Evolutionary conservation across 805 yeast genomes (phyloP), one percentile per base, ranked within the genome.

Genomic region (Sporopachydermia quercuum): DNA sequence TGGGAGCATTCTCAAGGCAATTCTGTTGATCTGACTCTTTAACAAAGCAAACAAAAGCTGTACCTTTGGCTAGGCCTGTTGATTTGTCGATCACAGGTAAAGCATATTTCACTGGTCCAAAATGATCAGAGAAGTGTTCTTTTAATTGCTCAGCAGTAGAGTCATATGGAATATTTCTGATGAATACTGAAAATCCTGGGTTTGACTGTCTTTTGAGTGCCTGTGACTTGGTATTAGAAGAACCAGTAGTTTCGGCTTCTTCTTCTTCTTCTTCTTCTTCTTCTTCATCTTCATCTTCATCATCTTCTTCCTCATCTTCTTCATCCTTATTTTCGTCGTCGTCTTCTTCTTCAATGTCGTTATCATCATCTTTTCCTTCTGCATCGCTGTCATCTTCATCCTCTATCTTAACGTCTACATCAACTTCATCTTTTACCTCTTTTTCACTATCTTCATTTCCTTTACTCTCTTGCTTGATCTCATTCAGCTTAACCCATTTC

Each of bases 141-240:
- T 65, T 68, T 34, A 91, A 65, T 1, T 78, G 58, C 41, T 87
- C 96, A 37, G 70, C 71, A 27, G 93, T 85, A 3, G 96, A 93
- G 58, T 85, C 96, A 53, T 89, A 91, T 1, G 98, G 97, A 27
- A 91, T 74, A 53, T 91, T 91, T 54, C 98, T 75, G 6, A 91
- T 83, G 54, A 91, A 91, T 16, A 91, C 59, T 3, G 94, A 78
- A 46, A 52, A 80, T 4, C 70, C 65, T 13, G 45, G 42, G 18
- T 40, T 13, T 15, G 44, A 8, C 11, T 11, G n/a, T 42, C 45
- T 33, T 40, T 50, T 52, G 33, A n/a, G n/a, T 15, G 44, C 13
- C 11, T 11, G n/a, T 42, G 45, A 30, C 41, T 50, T 52, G 33
- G 53, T 47, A 37, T 59, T 59, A 8, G 50, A 45, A 18, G 58